phyloP scores from a whole-genome alignment of 768 basidiomycete genomes.

The Lactarius sanguifluus region DNA sequence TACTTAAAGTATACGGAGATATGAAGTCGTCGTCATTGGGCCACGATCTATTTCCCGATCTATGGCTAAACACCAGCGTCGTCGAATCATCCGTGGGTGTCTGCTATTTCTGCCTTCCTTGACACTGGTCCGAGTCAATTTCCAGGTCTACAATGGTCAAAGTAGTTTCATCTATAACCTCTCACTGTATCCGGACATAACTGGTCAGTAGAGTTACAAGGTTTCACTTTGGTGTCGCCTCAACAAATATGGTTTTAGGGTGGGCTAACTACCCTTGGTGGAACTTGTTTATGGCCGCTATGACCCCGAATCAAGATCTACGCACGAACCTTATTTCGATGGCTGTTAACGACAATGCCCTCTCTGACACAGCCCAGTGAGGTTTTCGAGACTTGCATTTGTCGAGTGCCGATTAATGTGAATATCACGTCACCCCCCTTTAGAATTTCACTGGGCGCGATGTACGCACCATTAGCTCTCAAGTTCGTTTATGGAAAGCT shows the following conservation, averaged over 20 bases:
- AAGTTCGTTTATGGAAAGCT: constrained; percentile 18
- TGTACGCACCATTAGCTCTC: constrained; percentile 31
- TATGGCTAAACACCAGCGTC: constrained; percentile 52
- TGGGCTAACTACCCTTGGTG: not conserved
- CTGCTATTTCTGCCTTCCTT: not conserved
- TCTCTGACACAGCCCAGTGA: constrained; percentile 5
- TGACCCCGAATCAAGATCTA: constrained; percentile 2
- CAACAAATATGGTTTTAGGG: constrained; percentile 6
- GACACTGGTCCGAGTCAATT: not conserved
- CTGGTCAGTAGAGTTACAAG: not conserved
- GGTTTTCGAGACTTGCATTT: not conserved
- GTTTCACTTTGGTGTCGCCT: no score
- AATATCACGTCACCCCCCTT: not conserved
- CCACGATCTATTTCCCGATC: constrained; percentile 65
- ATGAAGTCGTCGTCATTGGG: constrained; percentile 51
- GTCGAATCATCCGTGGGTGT: constrained; percentile 37
- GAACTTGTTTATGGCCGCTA: constrained; percentile 22
- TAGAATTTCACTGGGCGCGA: constrained; percentile 30
- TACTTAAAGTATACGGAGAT: constrained; percentile 13
- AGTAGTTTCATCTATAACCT: constrained; percentile 10
- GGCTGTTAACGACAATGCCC: not conserved
- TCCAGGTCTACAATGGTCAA: constrained; percentile 17
- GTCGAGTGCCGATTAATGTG: not conserved
- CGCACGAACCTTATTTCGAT: constrained; percentile 13
- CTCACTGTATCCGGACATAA: not conserved